Base-by-base conservation (phyloP, 2,329 filamentous ascomycete species). In the Aspergillus glaucus region DNA sequence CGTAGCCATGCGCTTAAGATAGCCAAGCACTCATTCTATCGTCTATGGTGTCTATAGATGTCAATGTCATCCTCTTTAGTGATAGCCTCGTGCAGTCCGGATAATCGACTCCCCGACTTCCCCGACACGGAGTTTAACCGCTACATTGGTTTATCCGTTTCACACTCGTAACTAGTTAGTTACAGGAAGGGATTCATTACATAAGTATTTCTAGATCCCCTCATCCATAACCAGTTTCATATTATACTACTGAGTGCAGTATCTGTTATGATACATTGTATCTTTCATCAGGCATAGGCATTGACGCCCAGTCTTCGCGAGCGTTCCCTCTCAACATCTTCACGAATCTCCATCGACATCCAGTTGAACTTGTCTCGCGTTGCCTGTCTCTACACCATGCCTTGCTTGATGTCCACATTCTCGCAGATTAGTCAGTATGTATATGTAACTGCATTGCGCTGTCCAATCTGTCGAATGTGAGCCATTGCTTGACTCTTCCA, bases 361-460 rank as follows among this genome's bases (percentile, higher is more conserved):
- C 10, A 6, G 5, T 34, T 34, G 14, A 34, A 34, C 30, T 39
- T 6, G 14, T 17, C n/a, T 17, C 36, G 36, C n/a, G 10, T 39
- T 39, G 9, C 48, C 53, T 3, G 48, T 52, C 30, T 58, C 56
- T 4, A 63, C 63, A 4, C 50, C 56, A 44, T 57, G 63, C 0
- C 7, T 39, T 39, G 14, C 15, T 39, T 14, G 7, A 39, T 39
- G 1, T n/a, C 6, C 14, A 39, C 14, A 39, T 39, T 39, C 15
- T 39, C 5, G 6, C 36, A 39, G 5, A 39, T 39, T 15, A 39
- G 15, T 15, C 15, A 14, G 36, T 39, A 39, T 39, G 36, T 39
- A 37, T 39, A 39, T 14, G 15, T 39, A 5, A 15, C 36, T 7
- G 36, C 14, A 17, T 39, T 39, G 36, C 36, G 36, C 36, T 39